Evolutionary conservation across 768 basidiomycete genomes (phyloP).

Genomic region (Lactifluus hygrophoroides): DNA sequence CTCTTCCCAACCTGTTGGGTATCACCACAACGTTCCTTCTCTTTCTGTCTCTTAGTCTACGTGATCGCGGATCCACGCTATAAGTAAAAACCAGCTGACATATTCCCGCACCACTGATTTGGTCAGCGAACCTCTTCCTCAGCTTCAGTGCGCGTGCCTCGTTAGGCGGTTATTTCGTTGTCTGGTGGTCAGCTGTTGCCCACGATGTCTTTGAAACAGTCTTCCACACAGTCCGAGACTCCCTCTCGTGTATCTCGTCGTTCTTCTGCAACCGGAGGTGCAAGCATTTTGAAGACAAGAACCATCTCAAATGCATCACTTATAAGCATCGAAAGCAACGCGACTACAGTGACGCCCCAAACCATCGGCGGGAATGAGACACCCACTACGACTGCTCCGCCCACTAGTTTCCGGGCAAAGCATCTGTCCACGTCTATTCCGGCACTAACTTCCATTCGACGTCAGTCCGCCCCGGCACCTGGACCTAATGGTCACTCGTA

Average conservation of each 20-base stretch:
- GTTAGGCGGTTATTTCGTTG: background rate
- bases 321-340: conserved; percentile 32
- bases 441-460: conserved; percentile 19
- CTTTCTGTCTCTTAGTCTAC: background rate
- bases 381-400: conserved; percentile 26
- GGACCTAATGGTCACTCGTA: conserved; percentile 23
- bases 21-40: background rate
- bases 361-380: conserved; percentile 19
- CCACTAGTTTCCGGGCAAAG: conserved; percentile 31
- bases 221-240: conserved; percentile 40
- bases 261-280: conserved; percentile 33
- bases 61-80: background rate
- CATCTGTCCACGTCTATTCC: conserved; percentile 26
- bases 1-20: background rate
- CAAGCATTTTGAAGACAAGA: conserved; percentile 41
- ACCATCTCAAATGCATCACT: conserved; percentile 44
- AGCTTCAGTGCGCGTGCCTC: background rate
- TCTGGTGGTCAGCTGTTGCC: background rate
- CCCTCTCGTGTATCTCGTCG: conserved; percentile 45
- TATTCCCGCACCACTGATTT: background rate
- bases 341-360: conserved; percentile 37
- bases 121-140: background rate
- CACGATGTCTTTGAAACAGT: conserved; percentile 13
- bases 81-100: background rate
- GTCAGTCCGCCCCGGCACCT: conserved; percentile 20